Percentiles rank a stretch among this genome's conserved stretches.
These are phyloP conservation scores for Clonostachys byssicola DNA, from an alignment of 2,329 filamentous ascomycete species.

Conservation along the genomic window DNA sequence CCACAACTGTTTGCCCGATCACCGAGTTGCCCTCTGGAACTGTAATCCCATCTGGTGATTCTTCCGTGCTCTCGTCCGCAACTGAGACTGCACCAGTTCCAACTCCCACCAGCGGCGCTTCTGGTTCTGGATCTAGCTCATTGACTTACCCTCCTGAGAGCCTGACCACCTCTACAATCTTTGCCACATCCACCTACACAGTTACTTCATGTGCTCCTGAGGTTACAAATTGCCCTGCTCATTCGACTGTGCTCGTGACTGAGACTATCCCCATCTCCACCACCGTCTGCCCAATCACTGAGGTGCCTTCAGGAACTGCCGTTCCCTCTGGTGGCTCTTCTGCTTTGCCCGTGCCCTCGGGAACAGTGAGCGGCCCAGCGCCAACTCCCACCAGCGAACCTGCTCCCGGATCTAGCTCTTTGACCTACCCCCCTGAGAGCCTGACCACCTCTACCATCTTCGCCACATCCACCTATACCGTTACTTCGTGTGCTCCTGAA, in stretches of 20 bases:
- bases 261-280: constrained; percentile 8
- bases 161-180: not conserved
- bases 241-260: not conserved
- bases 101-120: no score
- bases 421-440: no score
- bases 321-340: no score
- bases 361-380: no score
- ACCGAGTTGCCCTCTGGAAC: not conserved
- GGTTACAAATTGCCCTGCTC: not conserved
- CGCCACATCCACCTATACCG: not conserved
- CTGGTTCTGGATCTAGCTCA: no score
- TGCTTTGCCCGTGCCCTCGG: no score
- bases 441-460: not conserved
- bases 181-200: not conserved
- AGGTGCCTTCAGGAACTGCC: not conserved
- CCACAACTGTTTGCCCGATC: not conserved
- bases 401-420: no score
- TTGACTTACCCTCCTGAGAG: no score
- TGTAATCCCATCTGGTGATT: no score
- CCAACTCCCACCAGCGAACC: no score
- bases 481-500: not conserved
- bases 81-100: no score
- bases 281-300: not conserved
- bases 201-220: not conserved
- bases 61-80: no score